Percentiles rank a stretch among this genome's conserved stretches.
phyloP scores from a whole-genome alignment of 2,329 filamentous ascomycete species.

The Nigrograna mackinnonii region DNA sequence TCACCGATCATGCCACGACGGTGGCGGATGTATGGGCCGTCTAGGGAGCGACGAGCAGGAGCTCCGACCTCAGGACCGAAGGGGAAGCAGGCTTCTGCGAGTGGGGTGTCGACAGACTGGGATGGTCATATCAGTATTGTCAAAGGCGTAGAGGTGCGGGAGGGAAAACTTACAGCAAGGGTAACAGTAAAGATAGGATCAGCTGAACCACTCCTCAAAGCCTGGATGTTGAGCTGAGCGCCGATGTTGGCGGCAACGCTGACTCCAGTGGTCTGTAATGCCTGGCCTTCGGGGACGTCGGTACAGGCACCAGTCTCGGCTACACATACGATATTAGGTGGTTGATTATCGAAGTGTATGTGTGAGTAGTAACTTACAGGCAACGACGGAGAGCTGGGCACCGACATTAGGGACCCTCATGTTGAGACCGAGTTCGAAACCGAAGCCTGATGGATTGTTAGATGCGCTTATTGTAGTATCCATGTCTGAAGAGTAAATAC shows the following conservation, averaged over 20 bases:
- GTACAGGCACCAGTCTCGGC: slow-evolving; percentile 16
- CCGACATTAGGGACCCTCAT: slow-evolving; percentile 17
- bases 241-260: slow-evolving; percentile 7
- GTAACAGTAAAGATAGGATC: slow-evolving; percentile 16
- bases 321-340: slow-evolving; percentile 7
- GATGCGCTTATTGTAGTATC: neutral
- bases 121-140: neutral
- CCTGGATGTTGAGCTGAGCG: slow-evolving; percentile 12
- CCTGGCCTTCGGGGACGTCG: slow-evolving; percentile 1
- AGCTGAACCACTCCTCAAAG: slow-evolving; percentile 8
- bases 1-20: too few relatives aligned
- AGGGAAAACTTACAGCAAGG: slow-evolving; percentile 13
- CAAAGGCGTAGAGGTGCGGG: neutral
- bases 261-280: slow-evolving; percentile 11
- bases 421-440: slow-evolving; percentile 17
- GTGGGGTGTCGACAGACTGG: slow-evolving; percentile 13
- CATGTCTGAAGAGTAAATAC: neutral
- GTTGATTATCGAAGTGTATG: neutral
- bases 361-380: slow-evolving; percentile 15
- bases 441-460: slow-evolving; percentile 8
- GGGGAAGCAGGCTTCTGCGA: slow-evolving; percentile 16
- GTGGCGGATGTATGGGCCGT: too few relatives aligned
- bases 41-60: neutral
- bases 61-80: slow-evolving; percentile 10
- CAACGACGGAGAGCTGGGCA: slow-evolving; percentile 13